These are phyloP conservation scores for Solanum lignicaule DNA, from an alignment of 257 asterid genomes.

Conservation along the genomic window DNA sequence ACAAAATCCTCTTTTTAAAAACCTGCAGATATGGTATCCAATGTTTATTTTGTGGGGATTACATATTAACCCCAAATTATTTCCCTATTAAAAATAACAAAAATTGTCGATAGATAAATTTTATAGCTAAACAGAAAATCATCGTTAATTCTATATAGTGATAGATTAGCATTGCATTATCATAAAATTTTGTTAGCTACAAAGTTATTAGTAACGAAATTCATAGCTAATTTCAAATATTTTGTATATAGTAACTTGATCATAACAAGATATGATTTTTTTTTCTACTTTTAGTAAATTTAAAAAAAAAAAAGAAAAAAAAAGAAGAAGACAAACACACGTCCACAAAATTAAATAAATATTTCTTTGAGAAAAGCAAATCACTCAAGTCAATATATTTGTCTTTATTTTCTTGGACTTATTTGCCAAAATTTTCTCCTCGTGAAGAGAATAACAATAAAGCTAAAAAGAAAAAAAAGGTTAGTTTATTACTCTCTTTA, in stretches of 20 bases:
- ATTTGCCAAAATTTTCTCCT: conserved; percentile 21
- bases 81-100: not conserved
- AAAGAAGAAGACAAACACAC: conserved; percentile 14
- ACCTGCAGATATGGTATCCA: not conserved
- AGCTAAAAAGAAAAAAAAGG: conserved; percentile 3
- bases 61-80: not conserved
- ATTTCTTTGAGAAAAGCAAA: conserved; percentile 32
- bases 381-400: conserved; percentile 39
- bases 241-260: not conserved
- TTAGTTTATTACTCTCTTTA: conserved; percentile 10
- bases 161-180: not conserved
- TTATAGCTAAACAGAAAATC: not conserved
- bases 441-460: conserved; percentile 50
- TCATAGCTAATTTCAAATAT: not conserved
- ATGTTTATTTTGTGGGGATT: not conserved
- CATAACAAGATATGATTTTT: not conserved
- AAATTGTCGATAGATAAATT: not conserved
- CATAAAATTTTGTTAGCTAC: not conserved
- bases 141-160: not conserved
- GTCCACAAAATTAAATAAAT: conserved; percentile 9
- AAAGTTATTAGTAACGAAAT: not conserved
- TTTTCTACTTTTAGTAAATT: not conserved
- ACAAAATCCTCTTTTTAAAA: not conserved
- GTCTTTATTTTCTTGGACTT: conserved; percentile 25
- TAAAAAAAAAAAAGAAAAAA: not conserved